These are phyloP conservation scores for Aspergillus pseudonomiae DNA, from an alignment of 2,329 filamentous ascomycete genomes.

Conservation along the genomic window DNA sequence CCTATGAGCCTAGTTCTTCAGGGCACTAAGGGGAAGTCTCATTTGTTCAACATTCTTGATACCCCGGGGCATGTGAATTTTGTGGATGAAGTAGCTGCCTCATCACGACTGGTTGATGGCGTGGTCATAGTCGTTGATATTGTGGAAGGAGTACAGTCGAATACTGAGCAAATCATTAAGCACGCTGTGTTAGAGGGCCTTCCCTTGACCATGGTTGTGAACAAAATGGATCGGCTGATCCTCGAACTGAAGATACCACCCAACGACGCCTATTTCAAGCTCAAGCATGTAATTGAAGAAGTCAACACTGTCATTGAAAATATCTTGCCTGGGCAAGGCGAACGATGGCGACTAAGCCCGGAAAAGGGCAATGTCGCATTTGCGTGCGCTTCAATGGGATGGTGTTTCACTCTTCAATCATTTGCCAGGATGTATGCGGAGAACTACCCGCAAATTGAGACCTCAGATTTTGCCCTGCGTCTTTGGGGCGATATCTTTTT, in stretches of 20 bases:
- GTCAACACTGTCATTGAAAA: slow-evolving; percentile 96
- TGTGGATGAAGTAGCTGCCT: slow-evolving; percentile 91
- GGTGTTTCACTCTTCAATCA: slow-evolving; percentile 93
- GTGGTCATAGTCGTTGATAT: slow-evolving; percentile 93
- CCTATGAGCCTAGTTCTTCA: slow-evolving; percentile 94
- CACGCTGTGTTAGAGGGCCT: slow-evolving; percentile 89
- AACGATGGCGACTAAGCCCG: slow-evolving; percentile 79
- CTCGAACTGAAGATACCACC: slow-evolving; percentile 92
- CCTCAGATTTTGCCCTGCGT: slow-evolving; percentile 78
- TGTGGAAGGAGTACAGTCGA: slow-evolving; percentile 97
- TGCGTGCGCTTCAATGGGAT: slow-evolving; percentile 88
- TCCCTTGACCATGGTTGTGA: slow-evolving; percentile 86
- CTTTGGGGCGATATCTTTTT: slow-evolving; percentile 98
- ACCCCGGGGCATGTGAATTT: slow-evolving; percentile 99
- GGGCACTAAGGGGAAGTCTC: slow-evolving; percentile 88
- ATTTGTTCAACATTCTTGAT: slow-evolving; percentile 91
- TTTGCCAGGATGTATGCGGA: slow-evolving; percentile 97
- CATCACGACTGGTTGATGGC: slow-evolving; percentile 84
- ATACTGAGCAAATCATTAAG: slow-evolving; percentile 96
- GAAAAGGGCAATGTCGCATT: slow-evolving; percentile 99
- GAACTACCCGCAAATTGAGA: slow-evolving; percentile 78
- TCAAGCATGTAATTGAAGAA: slow-evolving; percentile 98
- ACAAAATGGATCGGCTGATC: slow-evolving; percentile 96
- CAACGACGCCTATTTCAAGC: slow-evolving; percentile 95
- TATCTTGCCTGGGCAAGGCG: slow-evolving; percentile 77